These are phyloP conservation scores for Jatropha multifida DNA, from an alignment of 441 rosid genomes.

Conservation along the genomic window DNA sequence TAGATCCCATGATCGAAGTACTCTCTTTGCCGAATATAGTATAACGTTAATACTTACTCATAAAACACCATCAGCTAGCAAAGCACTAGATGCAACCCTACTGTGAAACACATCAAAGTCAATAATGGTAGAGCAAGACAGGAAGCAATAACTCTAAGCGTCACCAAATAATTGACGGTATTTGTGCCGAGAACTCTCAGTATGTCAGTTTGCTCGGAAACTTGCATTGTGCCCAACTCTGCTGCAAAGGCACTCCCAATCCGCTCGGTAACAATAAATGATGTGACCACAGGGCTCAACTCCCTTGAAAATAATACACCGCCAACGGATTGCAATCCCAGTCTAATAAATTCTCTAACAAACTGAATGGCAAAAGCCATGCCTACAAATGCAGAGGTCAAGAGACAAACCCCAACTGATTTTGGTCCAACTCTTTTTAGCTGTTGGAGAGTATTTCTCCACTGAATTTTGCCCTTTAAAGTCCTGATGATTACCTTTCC, in stretches of 20 bases:
- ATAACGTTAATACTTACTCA: constrained; percentile 67
- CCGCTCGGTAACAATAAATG: constrained; percentile 74
- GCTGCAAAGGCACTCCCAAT: constrained; percentile 86
- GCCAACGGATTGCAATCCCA: constrained; percentile 69
- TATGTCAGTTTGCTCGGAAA: constrained; percentile 75
- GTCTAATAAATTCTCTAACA: constrained; percentile 70
- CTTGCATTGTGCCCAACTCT: constrained; percentile 83
- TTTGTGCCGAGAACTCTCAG: constrained; percentile 63
- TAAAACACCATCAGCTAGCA: constrained; percentile 71
- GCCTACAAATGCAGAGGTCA: constrained; percentile 84
- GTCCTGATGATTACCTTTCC: constrained; percentile 62
- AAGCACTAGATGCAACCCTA: constrained; percentile 75
- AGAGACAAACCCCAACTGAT: constrained; percentile 78
- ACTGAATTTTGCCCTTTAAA: constrained; percentile 61
- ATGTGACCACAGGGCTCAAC: constrained; percentile 74
- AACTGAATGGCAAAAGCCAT: constrained; percentile 88
- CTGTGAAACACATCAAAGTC: constrained; percentile 75
- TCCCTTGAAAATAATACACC: constrained; percentile 82
- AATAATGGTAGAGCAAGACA: constrained; percentile 64
- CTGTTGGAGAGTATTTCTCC: constrained; percentile 76
- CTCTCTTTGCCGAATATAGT: constrained; percentile 69
- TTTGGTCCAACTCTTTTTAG: constrained; percentile 76
- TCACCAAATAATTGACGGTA: constrained; percentile 69
- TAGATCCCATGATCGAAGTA: constrained; percentile 65
- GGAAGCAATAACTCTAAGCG: constrained; percentile 67